Conservation (phyloP, 352 stramenopile species). For the Globisporangium alternatum region DNA sequence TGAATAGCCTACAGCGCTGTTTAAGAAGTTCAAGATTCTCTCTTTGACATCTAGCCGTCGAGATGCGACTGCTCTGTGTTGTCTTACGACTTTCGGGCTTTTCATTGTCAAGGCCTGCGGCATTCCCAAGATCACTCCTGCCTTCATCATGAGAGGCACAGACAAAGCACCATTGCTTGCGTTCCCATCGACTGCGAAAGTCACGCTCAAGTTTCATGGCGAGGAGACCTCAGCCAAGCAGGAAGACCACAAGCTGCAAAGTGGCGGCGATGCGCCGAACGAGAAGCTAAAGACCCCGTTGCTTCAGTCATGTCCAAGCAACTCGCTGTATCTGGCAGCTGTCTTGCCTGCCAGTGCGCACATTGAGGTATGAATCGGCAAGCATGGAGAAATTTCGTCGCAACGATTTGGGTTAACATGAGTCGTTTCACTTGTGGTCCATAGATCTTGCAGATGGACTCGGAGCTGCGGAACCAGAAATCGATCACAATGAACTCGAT, state of each 20-base stretch:
- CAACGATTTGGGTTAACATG: not conserved
- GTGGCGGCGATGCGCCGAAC: constrained; percentile 34
- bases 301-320: constrained; percentile 35
- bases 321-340: constrained; percentile 37
- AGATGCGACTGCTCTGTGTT: constrained; percentile 41
- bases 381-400: not conserved
- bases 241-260: constrained; percentile 56
- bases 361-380: constrained; percentile 39
- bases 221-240: constrained; percentile 52
- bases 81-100: constrained; percentile 53
- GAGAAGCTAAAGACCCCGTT: constrained; percentile 35
- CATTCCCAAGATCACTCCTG: constrained; percentile 27
- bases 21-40: constrained; percentile 57
- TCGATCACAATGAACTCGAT: constrained; percentile 53
- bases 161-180: constrained; percentile 46
- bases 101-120: constrained; percentile 39
- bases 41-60: constrained; percentile 37
- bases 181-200: constrained; percentile 33
- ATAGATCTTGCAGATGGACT: constrained; percentile 66
- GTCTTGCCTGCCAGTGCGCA: constrained; percentile 47
- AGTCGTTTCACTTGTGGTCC: not conserved
- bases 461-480: constrained; percentile 65
- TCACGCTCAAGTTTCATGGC: constrained; percentile 45
- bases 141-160: constrained; percentile 36
- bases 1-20: constrained; percentile 3